These are phyloP conservation scores for Nectriaceae sp. DNA, from an alignment of 2,329 filamentous ascomycete genomes.

Conservation along the genomic window DNA sequence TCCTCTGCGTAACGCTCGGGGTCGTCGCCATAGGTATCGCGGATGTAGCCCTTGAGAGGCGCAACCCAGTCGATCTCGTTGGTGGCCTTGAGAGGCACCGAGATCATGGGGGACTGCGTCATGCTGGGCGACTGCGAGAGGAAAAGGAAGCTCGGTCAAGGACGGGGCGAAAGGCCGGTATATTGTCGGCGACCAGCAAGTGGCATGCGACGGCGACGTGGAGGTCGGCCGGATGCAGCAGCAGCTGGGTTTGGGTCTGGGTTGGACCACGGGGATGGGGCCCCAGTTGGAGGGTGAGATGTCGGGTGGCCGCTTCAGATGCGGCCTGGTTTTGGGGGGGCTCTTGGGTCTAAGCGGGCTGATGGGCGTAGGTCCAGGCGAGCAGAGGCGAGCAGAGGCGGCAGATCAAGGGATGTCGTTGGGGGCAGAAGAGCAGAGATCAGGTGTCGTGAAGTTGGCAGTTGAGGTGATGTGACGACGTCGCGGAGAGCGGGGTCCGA, in stretches of 20 bases:
- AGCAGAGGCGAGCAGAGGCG: conserved; percentile 9
- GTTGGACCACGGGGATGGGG: conserved; percentile 4
- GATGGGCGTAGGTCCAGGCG: conserved; percentile 14
- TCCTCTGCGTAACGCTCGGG: conserved; percentile 95
- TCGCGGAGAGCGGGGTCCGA: conserved; percentile 27
- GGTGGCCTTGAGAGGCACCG: conserved; percentile 86
- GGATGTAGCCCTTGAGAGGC: conserved; percentile 91
- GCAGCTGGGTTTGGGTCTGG: conserved; percentile 9
- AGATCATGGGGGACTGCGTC: conserved; percentile 93
- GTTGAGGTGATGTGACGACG: conserved; percentile 13
- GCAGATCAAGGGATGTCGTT: conserved; percentile 3
- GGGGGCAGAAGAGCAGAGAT: conserved; percentile 1
- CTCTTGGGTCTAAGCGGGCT: conserved; percentile 12
- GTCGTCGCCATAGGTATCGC: conserved; percentile 92
- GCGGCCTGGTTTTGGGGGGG: conserved; percentile 31
- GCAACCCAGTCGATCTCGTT: conserved; percentile 98
- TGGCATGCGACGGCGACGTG: conserved; percentile 21
- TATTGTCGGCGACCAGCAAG: conserved; percentile 13
- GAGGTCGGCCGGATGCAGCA: conserved; percentile 14
- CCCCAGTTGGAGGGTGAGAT: conserved; percentile 11
- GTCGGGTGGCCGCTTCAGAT: conserved; percentile 31
- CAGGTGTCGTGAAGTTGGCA: conserved; percentile 9
- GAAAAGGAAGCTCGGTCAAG: conserved; percentile 4
- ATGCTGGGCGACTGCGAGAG: conserved; percentile 44
- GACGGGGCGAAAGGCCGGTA: conserved; percentile 9